phyloP scores from a whole-genome alignment of 2,329 filamentous ascomycete species.

The Fusarium decemcellulare region DNA sequence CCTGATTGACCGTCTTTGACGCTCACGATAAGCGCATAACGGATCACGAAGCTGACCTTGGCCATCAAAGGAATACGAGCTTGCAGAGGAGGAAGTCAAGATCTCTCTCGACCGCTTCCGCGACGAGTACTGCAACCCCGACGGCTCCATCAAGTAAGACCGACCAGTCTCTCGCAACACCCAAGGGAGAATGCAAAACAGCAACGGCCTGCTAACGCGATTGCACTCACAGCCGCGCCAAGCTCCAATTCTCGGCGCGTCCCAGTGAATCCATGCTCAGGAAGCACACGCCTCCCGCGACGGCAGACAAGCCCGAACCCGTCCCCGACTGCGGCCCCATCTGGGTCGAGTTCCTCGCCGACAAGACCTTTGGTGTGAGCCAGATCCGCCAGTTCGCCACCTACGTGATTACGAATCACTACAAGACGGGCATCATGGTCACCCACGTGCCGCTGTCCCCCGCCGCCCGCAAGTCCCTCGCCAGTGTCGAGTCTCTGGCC shows the following conservation, averaged over 20 bases:
- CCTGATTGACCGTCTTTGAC: slow-evolving; percentile 15
- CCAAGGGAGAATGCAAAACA: neutral
- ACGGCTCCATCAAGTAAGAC: slow-evolving; percentile 82
- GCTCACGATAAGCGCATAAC: slow-evolving; percentile 9
- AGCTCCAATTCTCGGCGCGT: slow-evolving; percentile 89
- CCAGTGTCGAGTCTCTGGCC: slow-evolving; percentile 80
- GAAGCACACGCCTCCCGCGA: slow-evolving; percentile 83
- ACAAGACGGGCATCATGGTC: slow-evolving; percentile 92
- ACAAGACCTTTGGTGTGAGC: slow-evolving; percentile 87
- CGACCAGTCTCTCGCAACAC: slow-evolving; percentile 1
- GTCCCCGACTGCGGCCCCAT: slow-evolving; percentile 85
- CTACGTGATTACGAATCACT: slow-evolving; percentile 83
- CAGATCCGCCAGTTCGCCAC: slow-evolving; percentile 93
- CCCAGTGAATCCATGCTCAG: slow-evolving; percentile 87
- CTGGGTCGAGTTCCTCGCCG: slow-evolving; percentile 92
- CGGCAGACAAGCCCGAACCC: slow-evolving; percentile 78
- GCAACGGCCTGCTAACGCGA: slow-evolving; percentile 8
- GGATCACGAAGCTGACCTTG: slow-evolving; percentile 24
- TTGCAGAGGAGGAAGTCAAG: slow-evolving; percentile 89
- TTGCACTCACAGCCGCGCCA: slow-evolving; percentile 73
- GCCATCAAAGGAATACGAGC: slow-evolving; percentile 84
- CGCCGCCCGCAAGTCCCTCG: slow-evolving; percentile 89
- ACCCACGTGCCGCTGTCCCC: slow-evolving; percentile 86
- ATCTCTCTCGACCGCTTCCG: slow-evolving; percentile 89
- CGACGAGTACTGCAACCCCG: slow-evolving; percentile 76